Evolutionary conservation across 495 filamentous ascomycete species (phyloP).

Genomic region (Amphirosellinia nigrospora): DNA sequence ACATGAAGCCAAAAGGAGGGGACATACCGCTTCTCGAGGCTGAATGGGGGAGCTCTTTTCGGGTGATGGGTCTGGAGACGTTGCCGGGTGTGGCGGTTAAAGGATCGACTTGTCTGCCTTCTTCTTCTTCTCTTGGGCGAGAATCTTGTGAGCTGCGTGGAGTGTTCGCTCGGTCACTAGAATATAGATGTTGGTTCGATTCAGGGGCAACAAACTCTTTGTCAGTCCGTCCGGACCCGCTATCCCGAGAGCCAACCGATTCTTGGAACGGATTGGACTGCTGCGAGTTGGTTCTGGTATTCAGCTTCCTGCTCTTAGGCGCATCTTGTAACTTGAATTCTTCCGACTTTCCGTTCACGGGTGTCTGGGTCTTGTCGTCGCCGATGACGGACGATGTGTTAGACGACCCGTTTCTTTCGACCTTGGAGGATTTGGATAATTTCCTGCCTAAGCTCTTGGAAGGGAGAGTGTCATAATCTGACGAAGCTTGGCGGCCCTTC

Average conservation of each 20-base stretch:
- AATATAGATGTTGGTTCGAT: conserved; percentile 36
- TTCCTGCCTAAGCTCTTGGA: conserved; percentile 49
- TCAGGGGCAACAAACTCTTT: conserved; percentile 38
- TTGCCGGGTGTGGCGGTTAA: conserved; percentile 39
- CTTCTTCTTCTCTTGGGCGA: conserved; percentile 51
- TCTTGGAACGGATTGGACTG: conserved; percentile 52
- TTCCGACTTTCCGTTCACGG: conserved; percentile 48
- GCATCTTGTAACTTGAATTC: conserved; percentile 79
- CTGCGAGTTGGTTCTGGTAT: conserved; percentile 69
- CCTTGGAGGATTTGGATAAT: conserved; percentile 50
- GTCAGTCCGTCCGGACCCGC: conserved; percentile 38
- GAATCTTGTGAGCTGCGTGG: conserved; percentile 58
- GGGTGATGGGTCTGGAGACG: conserved; percentile 47
- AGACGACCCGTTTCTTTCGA: conserved; percentile 43
- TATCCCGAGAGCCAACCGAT: conserved; percentile 34
- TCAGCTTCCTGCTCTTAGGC: conserved; percentile 69
- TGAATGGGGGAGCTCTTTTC: conserved; percentile 54
- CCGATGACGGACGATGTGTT: conserved; percentile 45
- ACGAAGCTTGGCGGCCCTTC: conserved; percentile 70
- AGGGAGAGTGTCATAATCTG: conserved; percentile 56
- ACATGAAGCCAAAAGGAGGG: not conserved
- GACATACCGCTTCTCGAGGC: conserved; percentile 47
- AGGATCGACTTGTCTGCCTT: conserved; percentile 52
- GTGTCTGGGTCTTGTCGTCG: conserved; percentile 49
- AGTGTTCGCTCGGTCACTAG: conserved; percentile 49